Conservation (phyloP, 495 filamentous ascomycete genomes). For the Aspergillus incahuasiensis region DNA sequence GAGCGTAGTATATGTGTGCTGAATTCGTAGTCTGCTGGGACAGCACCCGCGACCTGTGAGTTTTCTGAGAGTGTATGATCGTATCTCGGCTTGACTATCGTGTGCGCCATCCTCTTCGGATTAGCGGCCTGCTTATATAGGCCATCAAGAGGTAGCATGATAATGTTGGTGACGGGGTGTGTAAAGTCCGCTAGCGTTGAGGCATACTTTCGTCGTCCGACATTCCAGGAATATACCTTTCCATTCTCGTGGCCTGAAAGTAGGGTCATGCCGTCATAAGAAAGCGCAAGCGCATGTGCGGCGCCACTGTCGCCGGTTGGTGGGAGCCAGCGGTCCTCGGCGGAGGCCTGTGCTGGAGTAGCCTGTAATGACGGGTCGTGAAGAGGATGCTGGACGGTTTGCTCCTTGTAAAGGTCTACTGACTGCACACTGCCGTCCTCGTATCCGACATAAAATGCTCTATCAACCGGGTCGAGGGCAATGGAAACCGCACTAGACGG, state of each 20-base stretch:
- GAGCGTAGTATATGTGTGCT: slow-evolving; percentile 54
- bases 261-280: slow-evolving; percentile 76
- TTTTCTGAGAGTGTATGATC: slow-evolving; percentile 40
- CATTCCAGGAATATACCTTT: slow-evolving; percentile 75
- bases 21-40: slow-evolving; percentile 65
- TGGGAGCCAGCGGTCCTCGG: slow-evolving; percentile 55
- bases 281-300: slow-evolving; percentile 59
- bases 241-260: slow-evolving; percentile 79
- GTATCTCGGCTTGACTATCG: slow-evolving; percentile 67
- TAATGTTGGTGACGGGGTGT: slow-evolving; percentile 73
- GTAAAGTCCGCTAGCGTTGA: slow-evolving; percentile 62
- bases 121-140: slow-evolving; percentile 40
- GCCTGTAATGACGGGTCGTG: slow-evolving; percentile 50
- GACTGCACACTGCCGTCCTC: slow-evolving; percentile 79
- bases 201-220: slow-evolving; percentile 58
- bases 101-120: slow-evolving; percentile 48
- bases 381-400: slow-evolving; percentile 46
- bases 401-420: slow-evolving; percentile 66
- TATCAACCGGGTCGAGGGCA: slow-evolving; percentile 74
- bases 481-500: slow-evolving; percentile 66
- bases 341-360: slow-evolving; percentile 54
- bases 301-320: slow-evolving; percentile 57
- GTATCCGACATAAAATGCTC: slow-evolving; percentile 76
- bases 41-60: slow-evolving; percentile 40
- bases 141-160: slow-evolving; percentile 59